These are phyloP conservation scores for Paraurostyla sp. DNA, from an alignment of 73 alveolate species.

Conservation along the genomic window DNA sequence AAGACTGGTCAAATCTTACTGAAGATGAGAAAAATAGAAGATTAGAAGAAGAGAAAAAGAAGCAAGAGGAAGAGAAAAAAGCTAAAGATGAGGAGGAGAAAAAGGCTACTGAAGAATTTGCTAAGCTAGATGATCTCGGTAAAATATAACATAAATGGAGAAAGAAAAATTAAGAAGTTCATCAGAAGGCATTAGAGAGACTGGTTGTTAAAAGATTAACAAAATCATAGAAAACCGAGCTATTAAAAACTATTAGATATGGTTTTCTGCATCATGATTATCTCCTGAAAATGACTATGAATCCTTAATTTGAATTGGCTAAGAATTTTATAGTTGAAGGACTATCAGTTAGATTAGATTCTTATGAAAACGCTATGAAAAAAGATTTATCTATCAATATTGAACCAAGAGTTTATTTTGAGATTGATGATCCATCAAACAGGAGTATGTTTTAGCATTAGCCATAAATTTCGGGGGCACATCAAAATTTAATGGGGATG, in stretches of 20 bases:
- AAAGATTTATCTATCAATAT: slow-evolving; percentile 24
- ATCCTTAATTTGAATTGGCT: slow-evolving; percentile 61
- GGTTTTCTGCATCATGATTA: slow-evolving; percentile 67
- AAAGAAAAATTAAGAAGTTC: slow-evolving; percentile 23
- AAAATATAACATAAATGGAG: slow-evolving; percentile 46
- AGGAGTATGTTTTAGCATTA: neutral
- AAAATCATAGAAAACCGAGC: slow-evolving; percentile 36
- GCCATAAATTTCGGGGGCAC: neutral
- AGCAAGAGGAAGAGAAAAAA: slow-evolving; percentile 47
- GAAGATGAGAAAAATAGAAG: slow-evolving; percentile 44
- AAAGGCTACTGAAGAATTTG: slow-evolving; percentile 53
- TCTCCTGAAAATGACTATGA: slow-evolving; percentile 59
- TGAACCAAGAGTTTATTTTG: slow-evolving; percentile 52
- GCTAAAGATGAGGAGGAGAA: slow-evolving; percentile 65
- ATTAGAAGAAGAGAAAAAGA: slow-evolving; percentile 10
- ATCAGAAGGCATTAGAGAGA: slow-evolving; percentile 18
- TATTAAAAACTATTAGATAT: slow-evolving; percentile 63
- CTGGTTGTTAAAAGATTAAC: slow-evolving; percentile 41
- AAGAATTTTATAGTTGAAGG: slow-evolving; percentile 74
- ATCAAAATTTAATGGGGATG: no score
- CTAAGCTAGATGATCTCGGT: slow-evolving; percentile 68
- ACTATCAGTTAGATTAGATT: slow-evolving; percentile 55
- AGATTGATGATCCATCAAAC: neutral
- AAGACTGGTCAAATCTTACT: slow-evolving; percentile 43
- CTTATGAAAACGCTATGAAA: slow-evolving; percentile 54